Conservation (phyloP, 2,329 filamentous ascomycete species). For the Colletotrichum musicola region DNA sequence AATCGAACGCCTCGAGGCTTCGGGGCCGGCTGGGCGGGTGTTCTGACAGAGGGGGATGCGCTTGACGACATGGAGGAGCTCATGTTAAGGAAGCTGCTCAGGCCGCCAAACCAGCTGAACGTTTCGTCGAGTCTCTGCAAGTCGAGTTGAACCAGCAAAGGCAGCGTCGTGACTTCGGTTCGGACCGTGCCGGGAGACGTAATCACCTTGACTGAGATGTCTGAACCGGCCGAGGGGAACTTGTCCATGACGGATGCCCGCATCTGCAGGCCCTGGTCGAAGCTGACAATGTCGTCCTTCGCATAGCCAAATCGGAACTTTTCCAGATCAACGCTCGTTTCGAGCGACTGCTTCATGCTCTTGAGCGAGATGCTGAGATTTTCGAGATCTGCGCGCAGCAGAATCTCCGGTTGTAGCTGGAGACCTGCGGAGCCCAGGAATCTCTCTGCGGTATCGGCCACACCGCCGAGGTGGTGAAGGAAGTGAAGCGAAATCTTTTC, state of each 20-base stretch:
- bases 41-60: constrained; percentile 62
- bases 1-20: constrained; percentile 71
- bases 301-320: constrained; percentile 74
- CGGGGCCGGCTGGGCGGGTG: constrained; percentile 52
- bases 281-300: constrained; percentile 73
- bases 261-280: constrained; percentile 69
- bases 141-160: constrained; percentile 81
- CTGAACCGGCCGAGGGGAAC: constrained; percentile 68
- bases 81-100: constrained; percentile 91
- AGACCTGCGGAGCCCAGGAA: constrained; percentile 56
- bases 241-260: constrained; percentile 70
- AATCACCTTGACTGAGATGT: constrained; percentile 67
- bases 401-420: constrained; percentile 61
- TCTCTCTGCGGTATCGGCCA: constrained; percentile 63
- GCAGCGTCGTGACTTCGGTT: constrained; percentile 80
- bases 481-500: constrained; percentile 68
- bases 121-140: constrained; percentile 87
- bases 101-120: constrained; percentile 87
- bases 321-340: constrained; percentile 61
- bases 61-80: constrained; percentile 86
- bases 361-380: constrained; percentile 54
- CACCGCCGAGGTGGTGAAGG: constrained; percentile 65
- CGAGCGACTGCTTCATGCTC: constrained; percentile 44
- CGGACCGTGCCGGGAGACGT: constrained; percentile 59
- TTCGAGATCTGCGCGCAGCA: constrained; percentile 64